Percentiles rank a stretch among this genome's conserved stretches.
Conservation (phyloP, 177 flowering plant genomes). For the Telopea speciosissima region DNA sequence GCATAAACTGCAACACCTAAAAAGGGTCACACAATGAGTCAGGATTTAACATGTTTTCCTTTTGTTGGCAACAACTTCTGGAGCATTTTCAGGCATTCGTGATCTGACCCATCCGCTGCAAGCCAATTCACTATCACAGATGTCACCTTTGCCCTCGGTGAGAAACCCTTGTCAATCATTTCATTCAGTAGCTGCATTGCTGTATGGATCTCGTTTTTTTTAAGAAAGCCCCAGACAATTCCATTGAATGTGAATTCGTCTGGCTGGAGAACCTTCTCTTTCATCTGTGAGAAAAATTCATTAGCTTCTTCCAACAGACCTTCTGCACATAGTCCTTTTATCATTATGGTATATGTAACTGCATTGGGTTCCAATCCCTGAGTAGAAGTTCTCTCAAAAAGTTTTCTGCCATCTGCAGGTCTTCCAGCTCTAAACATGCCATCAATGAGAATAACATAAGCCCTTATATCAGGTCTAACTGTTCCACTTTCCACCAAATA, state of each 20-base stretch:
- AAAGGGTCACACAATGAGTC: no score
- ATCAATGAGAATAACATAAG: slow-evolving; percentile 8
- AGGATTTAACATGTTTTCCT: not conserved
- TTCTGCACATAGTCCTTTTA: slow-evolving; percentile 11
- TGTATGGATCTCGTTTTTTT: slow-evolving; percentile 1
- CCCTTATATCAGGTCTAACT: not conserved
- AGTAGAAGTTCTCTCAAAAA: not conserved
- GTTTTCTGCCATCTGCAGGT: slow-evolving; percentile 2
- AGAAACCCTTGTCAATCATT: slow-evolving; percentile 5
- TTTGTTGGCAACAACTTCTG: no score
- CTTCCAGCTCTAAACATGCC: slow-evolving; percentile 17
- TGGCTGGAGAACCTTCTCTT: slow-evolving; percentile 7
- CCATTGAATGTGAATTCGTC: slow-evolving; percentile 3
- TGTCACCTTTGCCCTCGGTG: no score
- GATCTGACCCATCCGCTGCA: no score
- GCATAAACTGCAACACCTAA: not conserved
- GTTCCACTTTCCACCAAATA: not conserved
- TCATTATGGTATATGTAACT: slow-evolving; percentile 8
- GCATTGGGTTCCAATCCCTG: slow-evolving; percentile 6
- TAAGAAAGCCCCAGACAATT: slow-evolving; percentile 7
- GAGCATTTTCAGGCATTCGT: no score
- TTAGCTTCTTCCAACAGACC: slow-evolving; percentile 9
- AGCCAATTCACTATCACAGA: no score
- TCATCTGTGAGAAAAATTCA: slow-evolving; percentile 8
- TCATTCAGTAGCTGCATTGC: not conserved